Evolutionary conservation across 768 basidiomycete genomes (phyloP), one percentile per base, ranked within the genome.

Genomic region (Auricularia heimuer): DNA sequence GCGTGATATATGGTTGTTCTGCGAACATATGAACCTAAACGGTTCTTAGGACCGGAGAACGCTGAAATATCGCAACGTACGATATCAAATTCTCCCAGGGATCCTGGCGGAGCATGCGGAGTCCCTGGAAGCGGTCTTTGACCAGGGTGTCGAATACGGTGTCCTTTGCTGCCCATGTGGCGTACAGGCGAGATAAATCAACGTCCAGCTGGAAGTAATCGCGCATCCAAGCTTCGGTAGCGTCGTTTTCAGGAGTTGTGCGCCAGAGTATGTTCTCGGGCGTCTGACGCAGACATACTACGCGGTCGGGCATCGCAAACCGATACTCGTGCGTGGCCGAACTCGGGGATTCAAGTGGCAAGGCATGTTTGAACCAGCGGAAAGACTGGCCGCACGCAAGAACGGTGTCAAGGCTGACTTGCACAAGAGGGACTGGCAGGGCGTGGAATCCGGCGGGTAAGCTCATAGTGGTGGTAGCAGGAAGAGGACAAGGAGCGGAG

Each of bases 41-140:
- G 39, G 29, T 42, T 47, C 34, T 34, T 12, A 66, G 45, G 66
- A 36, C 33, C 18, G 45, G 36, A 24, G 45, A 56, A 47, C 47
- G 29, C 18, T 42, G 39, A 8, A 42, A 42, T 14, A 42, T 42
- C 39, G 39, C 39, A 42, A 85, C 91, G 70, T 75, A 97, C 94
- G 92, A 94, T 54, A 98, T 77, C 35, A 98, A 82, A 70, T 91
- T 95, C 76, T 98, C 96, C 88, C 93, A 98, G 68, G 93, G 92
- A 72, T 96, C 94, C 75, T 98, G 95, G 70, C 91, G 81, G 47
- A 98, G 75, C 65, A 98, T 87, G 63, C 95, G 77, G 56, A 96
- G 90, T 7, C 97, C 97, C 65, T 81, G 74, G 67, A 94, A 90
- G 21, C 88, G 81, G 24, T 82, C 76, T 66, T 80, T 80, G 29